Base-by-base conservation (phyloP, 1,284 basidiomycete genomes). In the Trichosporon asahii region DNA sequence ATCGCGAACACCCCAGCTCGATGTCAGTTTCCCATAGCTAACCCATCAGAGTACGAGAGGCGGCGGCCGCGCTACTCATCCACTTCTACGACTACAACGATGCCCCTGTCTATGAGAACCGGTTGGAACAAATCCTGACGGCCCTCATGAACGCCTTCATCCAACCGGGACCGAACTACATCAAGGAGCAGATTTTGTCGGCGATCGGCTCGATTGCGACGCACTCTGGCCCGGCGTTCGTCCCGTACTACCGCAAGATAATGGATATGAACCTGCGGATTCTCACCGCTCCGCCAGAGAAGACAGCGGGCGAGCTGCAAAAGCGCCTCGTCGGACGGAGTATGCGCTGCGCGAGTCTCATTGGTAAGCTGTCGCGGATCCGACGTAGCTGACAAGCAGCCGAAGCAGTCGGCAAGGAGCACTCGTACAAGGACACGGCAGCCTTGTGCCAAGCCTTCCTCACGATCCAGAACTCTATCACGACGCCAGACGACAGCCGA, bases 71-170 rank as follows among this genome's bases (percentile, higher is more conserved):
- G 0, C 91, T 91, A 0, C 85, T 94, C n/a, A 92, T 93, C 77
- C 94, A 94, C 80, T 94, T 94, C 82, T 94, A 91, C 81, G 90
- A 93, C 79, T 90, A 90, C 46, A 90, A 91, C 35, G 89, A 89
- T 73, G 86, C 88, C n/a, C 87, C 90, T 21, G 89, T 88, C 0
- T 86, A 93, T 2, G 76, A 90, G 0, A 90, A 90, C 0, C 92
- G 91, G 79, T 87, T 94, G 15, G 91, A 70, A 49, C 27, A 65
- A 0, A 66, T 71, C 25, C 70, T 73, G n/a, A 65, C 70, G 0
- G 64, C 65, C 11, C 66, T 73, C 2, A 44, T 73, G 18, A 64
- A 35, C 35, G 64, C 64, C 18, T 66, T 70, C 35, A 33, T 66
- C 18, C 33, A 57, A 11, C 55, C 29, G 3, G 74, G 79, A 40